A percentile compares a stretch with the other conserved stretches of the same genome.
These are phyloP conservation scores for Arachnopeziza araneosa DNA, from an alignment of 2,329 filamentous ascomycete genomes.

Conservation along the genomic window DNA sequence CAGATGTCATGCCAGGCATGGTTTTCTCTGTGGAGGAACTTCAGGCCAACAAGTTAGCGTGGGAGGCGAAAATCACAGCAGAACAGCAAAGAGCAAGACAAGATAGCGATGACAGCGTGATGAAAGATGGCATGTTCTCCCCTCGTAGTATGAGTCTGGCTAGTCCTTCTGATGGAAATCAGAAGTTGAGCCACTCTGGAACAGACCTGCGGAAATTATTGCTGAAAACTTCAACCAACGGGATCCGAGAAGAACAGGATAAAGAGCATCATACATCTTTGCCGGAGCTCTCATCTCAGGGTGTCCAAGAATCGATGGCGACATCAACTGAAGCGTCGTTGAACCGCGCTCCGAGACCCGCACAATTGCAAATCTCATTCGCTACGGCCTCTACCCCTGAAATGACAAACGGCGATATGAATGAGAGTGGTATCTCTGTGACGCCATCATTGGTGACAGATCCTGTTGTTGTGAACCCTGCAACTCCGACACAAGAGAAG, in stretches of 20 bases:
- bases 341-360: neutral
- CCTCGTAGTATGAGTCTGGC: slow-evolving; percentile 26
- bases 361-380: slow-evolving; percentile 15
- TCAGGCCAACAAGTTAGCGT: slow-evolving; percentile 66
- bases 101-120: slow-evolving; percentile 36
- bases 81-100: slow-evolving; percentile 41
- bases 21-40: slow-evolving; percentile 80
- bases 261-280: slow-evolving; percentile 12
- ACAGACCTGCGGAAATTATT: slow-evolving; percentile 19
- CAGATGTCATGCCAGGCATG: slow-evolving; percentile 81
- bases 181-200: neutral
- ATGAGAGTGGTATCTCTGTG: slow-evolving; percentile 6
- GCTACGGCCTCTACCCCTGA: slow-evolving; percentile 15
- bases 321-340: slow-evolving; percentile 12
- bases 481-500: slow-evolving; percentile 16
- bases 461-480: slow-evolving; percentile 19
- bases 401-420: neutral
- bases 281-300: slow-evolving; percentile 11
- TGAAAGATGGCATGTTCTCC: slow-evolving; percentile 27
- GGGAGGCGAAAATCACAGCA: slow-evolving; percentile 61
- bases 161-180: slow-evolving; percentile 15
- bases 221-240: slow-evolving; percentile 18
- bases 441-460: slow-evolving; percentile 24
- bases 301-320: neutral
- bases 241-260: slow-evolving; percentile 12